Conservation (phyloP, 1,284 basidiomycete species). For the Malassezia psittaci region DNA sequence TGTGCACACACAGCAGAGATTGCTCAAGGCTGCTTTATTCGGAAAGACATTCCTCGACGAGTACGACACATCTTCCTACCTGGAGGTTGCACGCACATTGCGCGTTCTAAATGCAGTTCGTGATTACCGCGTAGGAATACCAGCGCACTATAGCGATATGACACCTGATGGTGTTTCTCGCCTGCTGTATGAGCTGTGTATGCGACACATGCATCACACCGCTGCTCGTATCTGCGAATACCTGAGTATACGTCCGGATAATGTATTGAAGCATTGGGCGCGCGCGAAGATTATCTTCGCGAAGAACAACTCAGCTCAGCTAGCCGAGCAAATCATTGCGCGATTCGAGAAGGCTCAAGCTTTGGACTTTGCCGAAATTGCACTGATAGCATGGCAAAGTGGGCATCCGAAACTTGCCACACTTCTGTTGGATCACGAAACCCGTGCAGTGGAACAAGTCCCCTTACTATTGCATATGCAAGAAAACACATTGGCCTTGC, state of each 20-base stretch:
- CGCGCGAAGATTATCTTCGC: conserved; percentile 74
- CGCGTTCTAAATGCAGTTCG: conserved; percentile 92
- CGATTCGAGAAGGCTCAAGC: conserved; percentile 16
- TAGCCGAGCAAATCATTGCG: conserved; percentile 46
- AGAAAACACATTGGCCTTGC: conserved; percentile 74
- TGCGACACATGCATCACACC: conserved; percentile 78
- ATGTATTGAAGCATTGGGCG: conserved; percentile 91
- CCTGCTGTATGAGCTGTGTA: conserved; percentile 70
- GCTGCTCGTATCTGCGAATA: conserved; percentile 81
- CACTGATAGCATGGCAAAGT: conserved; percentile 82
- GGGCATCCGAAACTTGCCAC: conserved; percentile 77
- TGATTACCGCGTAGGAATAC: conserved; percentile 82
- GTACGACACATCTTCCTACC: conserved; percentile 79
- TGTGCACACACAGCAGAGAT: conserved; percentile 70
- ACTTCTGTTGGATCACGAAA: conserved; percentile 82
- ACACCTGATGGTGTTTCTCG: conserved; percentile 43
- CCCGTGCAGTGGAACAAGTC: conserved; percentile 80
- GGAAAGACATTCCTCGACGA: conserved; percentile 86
- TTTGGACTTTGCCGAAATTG: conserved; percentile 89
- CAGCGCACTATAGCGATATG: conserved; percentile 80
- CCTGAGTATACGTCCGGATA: conserved; percentile 69
- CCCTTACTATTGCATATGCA: conserved; percentile 86
- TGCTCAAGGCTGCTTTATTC: conserved; percentile 82
- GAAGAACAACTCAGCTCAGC: conserved; percentile 54
- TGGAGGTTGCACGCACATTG: conserved; percentile 78